phyloP scores from a whole-genome alignment of 2,329 filamentous ascomycete species.

The Aspergillus intermedius region DNA sequence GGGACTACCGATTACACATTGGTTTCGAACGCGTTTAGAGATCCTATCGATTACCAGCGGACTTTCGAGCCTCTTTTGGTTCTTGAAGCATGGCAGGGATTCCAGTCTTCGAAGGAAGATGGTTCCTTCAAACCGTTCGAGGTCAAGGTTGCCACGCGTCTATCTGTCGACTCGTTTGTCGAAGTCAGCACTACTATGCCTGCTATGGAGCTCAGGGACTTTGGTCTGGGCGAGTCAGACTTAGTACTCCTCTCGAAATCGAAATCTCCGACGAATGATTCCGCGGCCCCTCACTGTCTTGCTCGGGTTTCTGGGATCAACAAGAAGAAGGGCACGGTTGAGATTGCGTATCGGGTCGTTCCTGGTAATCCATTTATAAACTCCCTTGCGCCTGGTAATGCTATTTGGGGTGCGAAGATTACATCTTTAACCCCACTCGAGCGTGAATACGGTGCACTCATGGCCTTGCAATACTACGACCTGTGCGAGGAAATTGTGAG shows the following conservation, averaged over 20 bases:
- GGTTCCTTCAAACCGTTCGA: slow-evolving; percentile 72
- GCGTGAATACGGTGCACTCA: slow-evolving; percentile 86
- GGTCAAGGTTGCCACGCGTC: slow-evolving; percentile 78
- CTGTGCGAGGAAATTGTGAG: slow-evolving; percentile 85
- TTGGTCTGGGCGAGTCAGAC: slow-evolving; percentile 73
- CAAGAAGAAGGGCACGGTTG: slow-evolving; percentile 72
- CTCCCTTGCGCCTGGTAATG: slow-evolving; percentile 61
- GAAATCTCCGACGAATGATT: slow-evolving; percentile 60
- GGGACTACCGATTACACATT: slow-evolving; percentile 64
- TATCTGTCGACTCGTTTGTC: slow-evolving; percentile 86
- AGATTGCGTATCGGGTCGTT: slow-evolving; percentile 80
- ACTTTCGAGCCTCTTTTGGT: slow-evolving; percentile 88
- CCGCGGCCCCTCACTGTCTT: slow-evolving; percentile 69
- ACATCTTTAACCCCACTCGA: slow-evolving; percentile 92
- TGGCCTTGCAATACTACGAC: slow-evolving; percentile 91
- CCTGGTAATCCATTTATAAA: slow-evolving; percentile 58
- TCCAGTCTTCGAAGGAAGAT: slow-evolving; percentile 85
- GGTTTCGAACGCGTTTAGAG: slow-evolving; percentile 70
- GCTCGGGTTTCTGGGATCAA: slow-evolving; percentile 74
- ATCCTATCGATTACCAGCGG: slow-evolving; percentile 72
- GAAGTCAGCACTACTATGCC: slow-evolving; percentile 84
- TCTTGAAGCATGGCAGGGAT: slow-evolving; percentile 91
- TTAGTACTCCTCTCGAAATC: slow-evolving; percentile 78
- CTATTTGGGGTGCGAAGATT: slow-evolving; percentile 71
- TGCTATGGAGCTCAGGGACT: slow-evolving; percentile 61